Base-by-base conservation (phyloP, 2,329 filamentous ascomycete genomes). In the Colletotrichum graminicola region DNA sequence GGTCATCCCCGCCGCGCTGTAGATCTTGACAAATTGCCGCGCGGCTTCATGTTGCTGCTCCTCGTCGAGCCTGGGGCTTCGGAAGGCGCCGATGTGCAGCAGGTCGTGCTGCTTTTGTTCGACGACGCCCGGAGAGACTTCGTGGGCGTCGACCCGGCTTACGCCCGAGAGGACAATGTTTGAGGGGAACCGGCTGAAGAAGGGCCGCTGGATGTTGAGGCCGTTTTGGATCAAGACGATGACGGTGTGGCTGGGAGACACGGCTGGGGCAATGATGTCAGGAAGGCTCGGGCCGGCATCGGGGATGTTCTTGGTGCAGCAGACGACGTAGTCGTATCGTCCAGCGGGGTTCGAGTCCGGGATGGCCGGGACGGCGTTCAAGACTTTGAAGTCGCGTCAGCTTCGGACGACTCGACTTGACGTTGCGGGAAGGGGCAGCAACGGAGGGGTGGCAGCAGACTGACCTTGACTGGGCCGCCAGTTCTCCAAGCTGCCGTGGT, bases 171-270 rank as follows among this genome's bases (percentile, higher is more conserved):
- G 80, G 8, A 90, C 75, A 0, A 84, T 77, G 71, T 88, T 90
- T 3, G 76, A 69, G 0, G 88, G 88, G 75, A 89, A 90, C 0
- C 79, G 77, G 0, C 76, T 67, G 23, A 87, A 76, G 26, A 91
- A 76, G 0, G 88, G 87, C 52, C 82, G 84, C 73, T 91, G 88
- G 72, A 91, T 91, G 74, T 90, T 89, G n/a, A 91, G 78, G 0
- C 89, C 89, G 75, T 91, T 91, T 73, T 91, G 89, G 6, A 89
- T 79, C 8, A 91, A 82, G 0, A 90, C 81, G 55, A 91, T 86
- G 36, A 82, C 82, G 0, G 88, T 90, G 32, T 84, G 79, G 1
- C 81, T 82, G 0, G 83, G 81, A 0, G 85, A 87, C 1, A 91
- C 79, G 2, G 87, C 88, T 0, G 87, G 86, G 0, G 77, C 75